These are phyloP conservation scores for Tranzscheliella williamsii DNA, from an alignment of 1,284 basidiomycete genomes.

Conservation along the genomic window DNA sequence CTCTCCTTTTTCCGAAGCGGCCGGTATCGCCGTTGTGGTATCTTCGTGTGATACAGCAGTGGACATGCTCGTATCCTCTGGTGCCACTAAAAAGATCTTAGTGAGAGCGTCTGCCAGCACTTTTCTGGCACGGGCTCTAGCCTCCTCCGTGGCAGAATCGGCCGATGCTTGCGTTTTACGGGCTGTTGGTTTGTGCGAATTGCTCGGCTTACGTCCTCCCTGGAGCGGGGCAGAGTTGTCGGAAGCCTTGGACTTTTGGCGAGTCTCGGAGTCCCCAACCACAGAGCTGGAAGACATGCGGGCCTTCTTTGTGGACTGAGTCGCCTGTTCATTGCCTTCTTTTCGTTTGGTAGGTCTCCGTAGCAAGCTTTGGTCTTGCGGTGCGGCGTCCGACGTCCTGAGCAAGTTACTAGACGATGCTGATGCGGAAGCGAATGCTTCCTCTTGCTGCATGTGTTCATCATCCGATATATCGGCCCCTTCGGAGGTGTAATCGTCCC, in stretches of 20 bases:
- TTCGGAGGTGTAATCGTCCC: background rate
- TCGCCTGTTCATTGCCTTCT: background rate
- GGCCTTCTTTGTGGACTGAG: background rate
- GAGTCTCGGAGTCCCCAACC: background rate
- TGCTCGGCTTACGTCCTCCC: background rate
- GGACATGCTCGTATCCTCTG: too few species aligned
- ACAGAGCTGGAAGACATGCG: background rate
- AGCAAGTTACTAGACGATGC: too few species aligned
- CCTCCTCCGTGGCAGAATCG: background rate
- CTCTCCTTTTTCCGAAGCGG: slow-evolving; percentile 7
- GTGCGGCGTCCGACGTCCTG: too few species aligned
- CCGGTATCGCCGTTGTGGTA: background rate
- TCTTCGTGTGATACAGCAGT: too few species aligned
- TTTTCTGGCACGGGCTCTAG: slow-evolving; percentile 4
- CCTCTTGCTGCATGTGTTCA: background rate
- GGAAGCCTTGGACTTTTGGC: background rate
- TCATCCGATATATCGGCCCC: background rate
- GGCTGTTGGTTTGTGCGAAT: background rate
- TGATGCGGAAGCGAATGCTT: too few species aligned
- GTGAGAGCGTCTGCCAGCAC: slow-evolving; percentile 7
- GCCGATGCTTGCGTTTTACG: background rate
- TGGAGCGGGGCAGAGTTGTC: background rate
- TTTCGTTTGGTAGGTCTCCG: background rate
- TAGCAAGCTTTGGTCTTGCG: too few species aligned
- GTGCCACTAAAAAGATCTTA: slow-evolving; percentile 11